Percentiles rank a stretch among this genome's conserved stretches.
phyloP scores from a whole-genome alignment of 1,284 basidiomycete species.

The Rhodotorula glutinis region DNA sequence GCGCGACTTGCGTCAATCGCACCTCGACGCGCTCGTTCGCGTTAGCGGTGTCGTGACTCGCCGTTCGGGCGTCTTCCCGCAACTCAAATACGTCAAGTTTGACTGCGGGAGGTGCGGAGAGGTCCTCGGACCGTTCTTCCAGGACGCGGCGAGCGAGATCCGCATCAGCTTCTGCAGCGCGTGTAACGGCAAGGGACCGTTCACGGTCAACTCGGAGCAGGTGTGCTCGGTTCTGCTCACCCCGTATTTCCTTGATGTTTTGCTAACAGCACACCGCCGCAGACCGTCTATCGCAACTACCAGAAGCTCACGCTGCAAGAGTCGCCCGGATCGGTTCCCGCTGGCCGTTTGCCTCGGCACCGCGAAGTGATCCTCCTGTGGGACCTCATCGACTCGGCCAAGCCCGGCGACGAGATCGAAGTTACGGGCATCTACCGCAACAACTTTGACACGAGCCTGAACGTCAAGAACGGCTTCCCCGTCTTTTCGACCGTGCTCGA shows the following conservation, averaged over 20 bases:
- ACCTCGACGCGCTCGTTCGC: constrained; percentile 93
- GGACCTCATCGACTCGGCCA: constrained; percentile 97
- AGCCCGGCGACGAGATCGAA: constrained; percentile 97
- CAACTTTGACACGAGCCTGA: constrained; percentile 96
- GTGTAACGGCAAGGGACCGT: constrained; percentile 91
- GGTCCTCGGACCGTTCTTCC: constrained; percentile 92
- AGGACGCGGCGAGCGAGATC: constrained; percentile 92
- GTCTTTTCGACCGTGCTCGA: constrained; percentile 98
- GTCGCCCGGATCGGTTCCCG: constrained; percentile 95
- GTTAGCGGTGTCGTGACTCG: constrained; percentile 97
- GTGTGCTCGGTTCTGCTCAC: constrained; percentile 50
- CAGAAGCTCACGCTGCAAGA: constrained; percentile 99
- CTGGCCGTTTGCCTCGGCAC: constrained; percentile 91
- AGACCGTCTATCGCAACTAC: constrained; percentile 98
- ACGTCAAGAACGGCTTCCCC: constrained; percentile 98
- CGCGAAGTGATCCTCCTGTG: constrained; percentile 94
- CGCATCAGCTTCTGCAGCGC: constrained; percentile 90
- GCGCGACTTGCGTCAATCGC: constrained; percentile 84
- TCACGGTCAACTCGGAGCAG: constrained; percentile 94
- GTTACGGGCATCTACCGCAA: constrained; percentile 97
- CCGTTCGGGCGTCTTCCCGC: constrained; percentile 93
- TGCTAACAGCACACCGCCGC: constrained; percentile 4
- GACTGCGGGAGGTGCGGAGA: constrained; percentile 91
- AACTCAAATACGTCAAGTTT: constrained; percentile 99
- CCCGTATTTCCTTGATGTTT: background rate